These are phyloP conservation scores for Furculomyces boomerangus DNA, from an alignment of 371 early-diverging fungal species.

Conservation along the genomic window DNA sequence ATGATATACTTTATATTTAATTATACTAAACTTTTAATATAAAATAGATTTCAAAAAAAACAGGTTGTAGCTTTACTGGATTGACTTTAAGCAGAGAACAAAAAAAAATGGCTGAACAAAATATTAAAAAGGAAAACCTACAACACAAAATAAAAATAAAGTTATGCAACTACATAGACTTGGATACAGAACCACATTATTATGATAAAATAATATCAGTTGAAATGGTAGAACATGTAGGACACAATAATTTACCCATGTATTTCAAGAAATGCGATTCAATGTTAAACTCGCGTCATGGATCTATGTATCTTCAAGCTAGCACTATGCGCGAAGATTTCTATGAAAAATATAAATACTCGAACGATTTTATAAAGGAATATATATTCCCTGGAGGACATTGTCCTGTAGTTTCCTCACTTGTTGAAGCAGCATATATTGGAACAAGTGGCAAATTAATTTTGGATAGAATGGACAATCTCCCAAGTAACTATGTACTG, in stretches of 20 bases:
- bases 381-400: slow-evolving; percentile 58
- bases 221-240: slow-evolving; percentile 63
- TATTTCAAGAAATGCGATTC: slow-evolving; percentile 35
- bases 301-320: slow-evolving; percentile 28
- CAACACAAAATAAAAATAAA: slow-evolving; percentile 28
- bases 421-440: slow-evolving; percentile 26
- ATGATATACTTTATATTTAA: not conserved
- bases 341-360: slow-evolving; percentile 29
- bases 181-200: slow-evolving; percentile 23
- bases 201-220: slow-evolving; percentile 47
- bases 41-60: slow-evolving; percentile 19
- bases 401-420: slow-evolving; percentile 36
- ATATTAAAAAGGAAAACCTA: slow-evolving; percentile 31
- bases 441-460: slow-evolving; percentile 33
- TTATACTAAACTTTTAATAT: not conserved
- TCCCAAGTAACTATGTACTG: slow-evolving; percentile 23
- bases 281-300: slow-evolving; percentile 29
- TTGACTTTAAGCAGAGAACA: slow-evolving; percentile 45
- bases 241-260: slow-evolving; percentile 32
- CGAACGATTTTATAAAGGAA: slow-evolving; percentile 45
- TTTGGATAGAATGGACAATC: slow-evolving; percentile 32
- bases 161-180: slow-evolving; percentile 39
- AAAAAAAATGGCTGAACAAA: slow-evolving; percentile 34
- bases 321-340: slow-evolving; percentile 48
- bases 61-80: slow-evolving; percentile 35